Base-by-base conservation (phyloP, 768 basidiomycete species). In the Phylloporus rhodoxanthus region DNA sequence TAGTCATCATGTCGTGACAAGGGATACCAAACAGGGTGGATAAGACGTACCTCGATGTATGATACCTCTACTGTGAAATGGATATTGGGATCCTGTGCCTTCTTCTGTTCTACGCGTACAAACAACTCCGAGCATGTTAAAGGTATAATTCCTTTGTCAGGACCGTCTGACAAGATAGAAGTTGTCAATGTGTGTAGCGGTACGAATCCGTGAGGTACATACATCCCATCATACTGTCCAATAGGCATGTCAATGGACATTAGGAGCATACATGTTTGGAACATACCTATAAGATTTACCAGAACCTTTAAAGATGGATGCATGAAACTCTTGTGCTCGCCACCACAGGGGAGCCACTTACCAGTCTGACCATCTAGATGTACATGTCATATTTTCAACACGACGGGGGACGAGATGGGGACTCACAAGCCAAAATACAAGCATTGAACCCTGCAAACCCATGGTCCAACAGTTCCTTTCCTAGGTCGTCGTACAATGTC, bases 341-440 rank as follows among this genome's bases (percentile, higher is more conserved):
- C 30, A 53, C 11, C 30, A 41, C 37, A 40, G 37, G 45, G 39
- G 19, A 48, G 42, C 25, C 19, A 55, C 85, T 67, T 67, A 91
- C 89, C 90, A 65, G 90, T 92, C 73, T 92, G 90, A 62, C 90
- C 90, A 75, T 80, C 78, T 80, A 42, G 28, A 38, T 21, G 26
- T 41, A 23, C 23, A 44, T 25, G 39, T 6, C 14, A 38, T 25
- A 14, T 28, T 17, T 30, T 57, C 25, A 51, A 49, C 26, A 32
- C 4, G 17, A 37, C 13, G 11, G 39, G 40, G 17, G 13, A 8
- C n/a, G 29, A 10, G 36, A 43, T 58, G 26, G 58, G 51, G 52
- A 85, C 94, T 78, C 71, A 96, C 94, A 98, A 69, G 96, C 95
- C 66, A 99, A 78, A 70, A 99, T 96, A 78, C 93, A 97, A 42